Conservation (phyloP, 179 eudicot species). For the Silene coronaria region DNA sequence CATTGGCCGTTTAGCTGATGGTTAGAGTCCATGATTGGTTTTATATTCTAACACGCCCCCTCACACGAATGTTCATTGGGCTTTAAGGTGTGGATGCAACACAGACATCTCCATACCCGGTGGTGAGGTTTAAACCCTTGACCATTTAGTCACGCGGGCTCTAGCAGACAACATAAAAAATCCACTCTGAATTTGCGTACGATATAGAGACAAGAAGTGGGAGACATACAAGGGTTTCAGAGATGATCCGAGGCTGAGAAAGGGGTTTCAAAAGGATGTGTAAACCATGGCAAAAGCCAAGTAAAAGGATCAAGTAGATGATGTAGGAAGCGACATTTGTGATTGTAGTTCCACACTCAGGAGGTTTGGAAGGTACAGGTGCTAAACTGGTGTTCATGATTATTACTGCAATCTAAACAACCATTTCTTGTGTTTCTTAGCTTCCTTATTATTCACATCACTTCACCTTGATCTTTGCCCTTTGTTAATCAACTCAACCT, state of each 20-base stretch:
- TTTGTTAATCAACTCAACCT: neutral
- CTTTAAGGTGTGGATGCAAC: too few species aligned
- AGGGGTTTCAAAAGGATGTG: slow-evolving; percentile 50
- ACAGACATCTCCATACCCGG: too few species aligned
- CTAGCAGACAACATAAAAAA: too few species aligned
- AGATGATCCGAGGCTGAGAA: slow-evolving; percentile 73
- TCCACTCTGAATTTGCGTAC: too few species aligned
- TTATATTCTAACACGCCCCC: too few species aligned
- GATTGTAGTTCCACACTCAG: slow-evolving; percentile 21
- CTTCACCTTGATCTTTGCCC: neutral
- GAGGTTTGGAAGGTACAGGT: too few species aligned
- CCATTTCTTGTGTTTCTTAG: neutral
- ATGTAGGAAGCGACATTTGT: slow-evolving; percentile 46
- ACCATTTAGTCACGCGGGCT: too few species aligned
- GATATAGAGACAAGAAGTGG: neutral
- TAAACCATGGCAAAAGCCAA: slow-evolving; percentile 52
- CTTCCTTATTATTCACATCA: neutral
- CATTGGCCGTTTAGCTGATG: too few species aligned
- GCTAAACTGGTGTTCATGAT: too few species aligned
- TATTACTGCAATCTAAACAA: neutral
- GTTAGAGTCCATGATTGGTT: too few species aligned
- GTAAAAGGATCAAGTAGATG: slow-evolving; percentile 40
- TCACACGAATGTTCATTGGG: too few species aligned
- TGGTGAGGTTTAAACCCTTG: too few species aligned
- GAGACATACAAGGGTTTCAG: slow-evolving; percentile 58